Evolutionary conservation across 2,329 filamentous ascomycete species (phyloP).

Genomic region (Fusarium poae): DNA sequence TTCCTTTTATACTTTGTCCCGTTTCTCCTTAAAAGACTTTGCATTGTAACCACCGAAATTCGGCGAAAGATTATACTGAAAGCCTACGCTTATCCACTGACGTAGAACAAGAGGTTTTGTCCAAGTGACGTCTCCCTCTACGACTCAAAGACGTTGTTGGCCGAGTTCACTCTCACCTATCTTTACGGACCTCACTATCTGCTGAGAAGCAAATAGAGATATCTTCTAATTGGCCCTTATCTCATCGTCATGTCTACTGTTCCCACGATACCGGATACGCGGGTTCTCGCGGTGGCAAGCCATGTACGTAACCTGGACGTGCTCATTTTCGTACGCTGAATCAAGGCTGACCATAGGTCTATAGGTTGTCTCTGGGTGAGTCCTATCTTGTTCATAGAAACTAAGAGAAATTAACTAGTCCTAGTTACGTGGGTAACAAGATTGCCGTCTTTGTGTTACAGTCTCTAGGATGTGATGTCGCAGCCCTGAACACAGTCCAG

Average conservation of each 20-base stretch:
- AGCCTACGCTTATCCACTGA: slow-evolving; percentile 11
- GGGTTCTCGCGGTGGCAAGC: slow-evolving; percentile 89
- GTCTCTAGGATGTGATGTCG: slow-evolving; percentile 91
- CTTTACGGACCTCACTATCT: background rate
- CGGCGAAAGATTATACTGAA: background rate
- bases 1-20: background rate
- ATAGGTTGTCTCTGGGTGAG: slow-evolving; percentile 50
- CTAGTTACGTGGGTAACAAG: slow-evolving; percentile 96
- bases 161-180: background rate
- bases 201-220: background rate
- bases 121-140: slow-evolving; percentile 32
- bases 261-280: slow-evolving; percentile 65
- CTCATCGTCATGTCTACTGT: slow-evolving; percentile 40
- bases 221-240: background rate
- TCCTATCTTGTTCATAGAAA: background rate
- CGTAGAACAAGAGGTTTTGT: slow-evolving; percentile 23
- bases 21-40: background rate
- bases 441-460: slow-evolving; percentile 97
- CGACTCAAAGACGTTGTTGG: background rate
- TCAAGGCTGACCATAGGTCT: slow-evolving; percentile 26
- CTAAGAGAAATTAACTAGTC: slow-evolving; percentile 16
- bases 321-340: background rate
- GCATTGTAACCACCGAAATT: background rate
- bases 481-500: slow-evolving; percentile 94
- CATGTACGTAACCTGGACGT: slow-evolving; percentile 83